Evolutionary conservation across 2,329 filamentous ascomycete genomes (phyloP).

Genomic region (Paecilomyces dactylethromorphus): DNA sequence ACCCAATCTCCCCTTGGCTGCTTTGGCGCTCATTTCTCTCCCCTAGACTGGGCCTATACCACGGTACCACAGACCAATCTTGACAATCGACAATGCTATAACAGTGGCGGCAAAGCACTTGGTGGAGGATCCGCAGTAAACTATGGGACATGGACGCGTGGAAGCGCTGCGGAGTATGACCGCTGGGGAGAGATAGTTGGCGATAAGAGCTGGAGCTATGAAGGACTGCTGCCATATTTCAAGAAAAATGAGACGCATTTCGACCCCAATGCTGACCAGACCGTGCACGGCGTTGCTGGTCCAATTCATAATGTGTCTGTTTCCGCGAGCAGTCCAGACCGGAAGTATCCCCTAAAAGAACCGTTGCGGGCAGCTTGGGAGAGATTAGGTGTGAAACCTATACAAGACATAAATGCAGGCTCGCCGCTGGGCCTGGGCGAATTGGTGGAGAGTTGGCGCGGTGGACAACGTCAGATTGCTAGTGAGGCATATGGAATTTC

Average conservation of each 20-base stretch:
- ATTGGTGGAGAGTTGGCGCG: conserved; percentile 17
- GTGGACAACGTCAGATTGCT: neutral
- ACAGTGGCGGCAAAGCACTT: conserved; percentile 27
- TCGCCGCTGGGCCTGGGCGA: conserved; percentile 21
- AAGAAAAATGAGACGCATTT: conserved; percentile 31
- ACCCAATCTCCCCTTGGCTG: neutral
- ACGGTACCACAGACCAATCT: conserved; percentile 2
- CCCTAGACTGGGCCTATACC: neutral
- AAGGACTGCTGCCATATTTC: conserved; percentile 43
- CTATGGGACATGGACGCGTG: conserved; percentile 39
- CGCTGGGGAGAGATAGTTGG: conserved; percentile 37
- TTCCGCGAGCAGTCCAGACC: too few species aligned
- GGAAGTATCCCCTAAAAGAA: conserved; percentile 34
- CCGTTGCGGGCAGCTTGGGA: conserved; percentile 32
- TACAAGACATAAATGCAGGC: conserved; percentile 20
- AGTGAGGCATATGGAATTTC: neutral
- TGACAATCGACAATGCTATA: conserved; percentile 7
- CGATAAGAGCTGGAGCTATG: conserved; percentile 42
- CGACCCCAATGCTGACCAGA: conserved; percentile 10
- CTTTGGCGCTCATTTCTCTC: neutral
- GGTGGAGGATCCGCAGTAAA: conserved; percentile 39
- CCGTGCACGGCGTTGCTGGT: conserved; percentile 20
- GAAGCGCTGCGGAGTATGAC: conserved; percentile 40
- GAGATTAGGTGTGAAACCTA: conserved; percentile 20
- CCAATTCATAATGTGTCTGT: conserved; percentile 25